Base-by-base conservation (phyloP, 2,329 filamentous ascomycete genomes). In the Neofusicoccum sp. region DNA sequence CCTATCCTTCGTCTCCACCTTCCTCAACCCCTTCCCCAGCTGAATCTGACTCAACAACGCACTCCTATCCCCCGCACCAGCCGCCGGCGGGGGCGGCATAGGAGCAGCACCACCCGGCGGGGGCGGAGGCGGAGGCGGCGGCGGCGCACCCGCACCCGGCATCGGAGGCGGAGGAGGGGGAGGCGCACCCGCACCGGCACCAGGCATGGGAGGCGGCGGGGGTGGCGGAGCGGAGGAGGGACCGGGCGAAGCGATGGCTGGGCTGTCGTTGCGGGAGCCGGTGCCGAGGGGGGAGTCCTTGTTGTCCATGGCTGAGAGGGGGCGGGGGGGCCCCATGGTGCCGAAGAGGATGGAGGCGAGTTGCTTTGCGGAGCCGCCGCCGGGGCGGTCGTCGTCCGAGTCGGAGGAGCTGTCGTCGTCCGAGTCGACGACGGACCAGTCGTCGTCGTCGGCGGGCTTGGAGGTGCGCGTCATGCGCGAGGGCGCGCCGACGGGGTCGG, bases 271-370 rank as follows among this genome's bases (percentile, higher is more conserved):
- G 74, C 76, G 63, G 3, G 59, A 61, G 37, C 37, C 63, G 67
- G 78, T 62, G 31, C 80, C 81, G 31, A 78, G 78, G 6, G 74
- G 71, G 43, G 81, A 76, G 63, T 78, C 79, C 69, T 91, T 90
- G 67, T 90, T 88, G 61, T 91, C 92, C 75, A 91, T 87, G 6
- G 92, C 90, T 22, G 92, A 96, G 48, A 97, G 79, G 34, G 94
- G 93, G 58, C 94, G 88, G 12, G 95, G 94, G 43, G 95, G 94
- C 8, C 87, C 94, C 93, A 99, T 98, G 58, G 93, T 97, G 64
- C 95, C 94, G 74, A 99, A 99, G 22, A 99, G 84, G 65, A 97
- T 95, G 6, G 92, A 96, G 14, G 95, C 95, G 41, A 99, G 86
- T 70, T 97, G 92, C 65, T 96, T 95, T 54, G 95, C 95, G 69